phyloP scores from a whole-genome alignment of 768 basidiomycete species.

The Boletus tylopilopsis region DNA sequence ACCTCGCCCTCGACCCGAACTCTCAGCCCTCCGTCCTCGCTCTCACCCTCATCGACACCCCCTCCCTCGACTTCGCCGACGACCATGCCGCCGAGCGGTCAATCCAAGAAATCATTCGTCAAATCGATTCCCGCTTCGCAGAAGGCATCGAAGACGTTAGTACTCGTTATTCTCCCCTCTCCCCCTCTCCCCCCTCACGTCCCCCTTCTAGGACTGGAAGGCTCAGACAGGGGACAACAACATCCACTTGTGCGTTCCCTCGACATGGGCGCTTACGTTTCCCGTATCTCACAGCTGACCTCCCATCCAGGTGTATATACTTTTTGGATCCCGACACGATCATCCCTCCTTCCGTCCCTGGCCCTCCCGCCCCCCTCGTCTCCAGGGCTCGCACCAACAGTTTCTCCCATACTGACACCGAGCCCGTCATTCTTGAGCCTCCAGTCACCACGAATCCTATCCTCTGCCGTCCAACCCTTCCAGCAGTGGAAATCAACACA shows the following conservation, averaged over 20 bases:
- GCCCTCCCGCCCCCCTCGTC: constrained; percentile 63
- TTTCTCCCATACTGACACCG: constrained; percentile 67
- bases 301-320: constrained; percentile 66
- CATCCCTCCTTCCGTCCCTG: constrained; percentile 64
- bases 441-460: constrained; percentile 71
- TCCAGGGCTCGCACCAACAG: constrained; percentile 67
- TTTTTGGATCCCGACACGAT: constrained; percentile 84
- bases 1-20: constrained; percentile 49
- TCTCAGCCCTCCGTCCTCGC: constrained; percentile 47
- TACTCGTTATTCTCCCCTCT: constrained; percentile 26
- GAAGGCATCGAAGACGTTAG: constrained; percentile 79
- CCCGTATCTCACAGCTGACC: constrained; percentile 18
- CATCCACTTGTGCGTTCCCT: constrained; percentile 66
- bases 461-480: constrained; percentile 63
- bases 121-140: constrained; percentile 68
- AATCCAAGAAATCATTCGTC: constrained; percentile 62
- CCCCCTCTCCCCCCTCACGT: constrained; percentile 16
- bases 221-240: constrained; percentile 69
- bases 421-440: constrained; percentile 77
- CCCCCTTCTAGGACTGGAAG: constrained; percentile 58
- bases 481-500: constrained; percentile 65
- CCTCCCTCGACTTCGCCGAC: constrained; percentile 72
- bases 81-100: constrained; percentile 59
- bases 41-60: constrained; percentile 78
- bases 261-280: constrained; percentile 30